Base-by-base conservation (phyloP, 2,329 filamentous ascomycete genomes). In the Fusarium buxicola region DNA sequence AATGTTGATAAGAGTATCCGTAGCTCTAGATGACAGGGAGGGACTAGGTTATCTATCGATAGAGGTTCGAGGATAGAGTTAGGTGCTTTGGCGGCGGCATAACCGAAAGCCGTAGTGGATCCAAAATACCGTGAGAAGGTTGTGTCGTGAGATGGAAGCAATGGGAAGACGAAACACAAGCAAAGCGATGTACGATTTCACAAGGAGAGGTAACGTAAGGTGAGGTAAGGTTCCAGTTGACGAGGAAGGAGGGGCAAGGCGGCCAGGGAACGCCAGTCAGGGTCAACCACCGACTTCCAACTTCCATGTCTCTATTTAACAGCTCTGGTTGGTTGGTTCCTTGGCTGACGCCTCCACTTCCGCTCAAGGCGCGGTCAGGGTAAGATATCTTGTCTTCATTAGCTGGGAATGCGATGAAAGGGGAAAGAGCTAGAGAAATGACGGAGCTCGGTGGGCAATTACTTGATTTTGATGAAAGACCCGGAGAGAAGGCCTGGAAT, bases 201-300 rank as follows among this genome's bases (percentile, higher is more conserved):
- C 48, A 34, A 40, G 25, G 41, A 32, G 28, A 46, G 43, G 41
- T 58, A 28, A 53, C 32, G 36, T 46, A 32, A 32, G 36, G 59
- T 46, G 25, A 34, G 44, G 45, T 43, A 50, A 41, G 60, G 48
- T 46, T 41, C 45, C 58, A 54, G 32, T 35, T 39, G 25, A 30
- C 30, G 30, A 62, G 53, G 53, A 52, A 69, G 58, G 68, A 70
- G 68, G 68, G 68, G 68, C 68, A 66, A 57, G 61, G 52, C 40
- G 56, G 44, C 58, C 52, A 55, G 55, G 58, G 63, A 51, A 52
- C 47, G 39, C 49, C 47, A 58, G 36, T 28, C 43, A 30, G 28
- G 41, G 54, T 52, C 45, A 55, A 21, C 46, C 57, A 38, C 25
- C 35, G 52, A 28, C 47, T 51, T 51, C n/a, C n/a, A n/a, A n/a